Base-by-base conservation (phyloP, 169 alveolate species). In the Cryptosporidium sp. region DNA sequence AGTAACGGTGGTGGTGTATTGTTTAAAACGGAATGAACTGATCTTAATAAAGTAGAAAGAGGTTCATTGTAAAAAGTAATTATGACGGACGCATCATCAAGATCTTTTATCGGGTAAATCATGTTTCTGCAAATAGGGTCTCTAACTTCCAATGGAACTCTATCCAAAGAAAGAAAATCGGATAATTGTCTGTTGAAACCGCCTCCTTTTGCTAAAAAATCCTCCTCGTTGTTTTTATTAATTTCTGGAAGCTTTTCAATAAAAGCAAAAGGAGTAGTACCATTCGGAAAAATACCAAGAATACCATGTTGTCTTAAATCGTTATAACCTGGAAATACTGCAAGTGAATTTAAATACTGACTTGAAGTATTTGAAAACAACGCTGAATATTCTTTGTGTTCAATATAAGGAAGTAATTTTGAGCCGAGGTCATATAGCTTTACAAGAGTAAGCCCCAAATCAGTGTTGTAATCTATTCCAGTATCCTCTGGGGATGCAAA, bases 1-100 rank as follows among this genome's bases (percentile, higher is more conserved):
- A 92, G 67, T 31, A 92, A 67, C 18, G 86, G 69, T 10, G 94
- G 93, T 16, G 94, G 94, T 42, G 94, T 86, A 45, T 72, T 44
- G 39, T 92, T 92, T 42, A 92, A 69, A 21, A 92, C 93, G 1
- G 94, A 87, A 67, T 92, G 93, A 6, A 91, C 70, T 8, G 93
- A 70, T 53, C 94, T 91, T 69, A 92, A 72, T 31, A 92, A 84
- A 23, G 91, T 75, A 0, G 91, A 68, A 42, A 91, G 42, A 6
- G 75, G 87, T 35, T 91, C 94, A 69, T 91, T 92, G 62, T 71
- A 70, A 80, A 91, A 85, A 10, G 91, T 75, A 7, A 92, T 92
- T 6, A 92, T 72, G 8, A 92, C 60, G 1, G 87, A 61, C 26
- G 86, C 93, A n/a, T 85, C 84, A 1, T 91, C 91, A 3, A 91